Evolutionary conservation across 169 alveolate species (phyloP).

Genomic region (Perkinsus olseni): DNA sequence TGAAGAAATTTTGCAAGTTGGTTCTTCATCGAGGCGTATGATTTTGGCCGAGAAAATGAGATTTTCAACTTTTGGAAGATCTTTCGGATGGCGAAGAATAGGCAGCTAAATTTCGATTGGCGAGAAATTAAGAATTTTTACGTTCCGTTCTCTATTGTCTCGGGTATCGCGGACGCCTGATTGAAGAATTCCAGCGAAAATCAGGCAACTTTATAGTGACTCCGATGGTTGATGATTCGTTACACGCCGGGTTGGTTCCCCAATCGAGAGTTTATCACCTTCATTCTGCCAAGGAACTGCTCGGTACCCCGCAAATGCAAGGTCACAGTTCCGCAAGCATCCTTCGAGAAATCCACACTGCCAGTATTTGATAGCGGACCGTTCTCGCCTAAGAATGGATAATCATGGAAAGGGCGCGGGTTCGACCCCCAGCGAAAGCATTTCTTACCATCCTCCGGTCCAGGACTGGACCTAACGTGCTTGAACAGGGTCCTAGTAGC

Average conservation of each 20-base stretch:
- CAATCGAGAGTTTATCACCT: background rate
- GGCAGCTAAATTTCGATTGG: too few species aligned
- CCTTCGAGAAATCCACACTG: background rate
- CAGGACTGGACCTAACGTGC: background rate
- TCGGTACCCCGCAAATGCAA: background rate
- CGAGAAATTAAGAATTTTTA: too few species aligned
- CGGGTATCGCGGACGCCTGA: background rate
- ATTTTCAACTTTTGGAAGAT: too few species aligned
- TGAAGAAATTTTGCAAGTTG: too few species aligned
- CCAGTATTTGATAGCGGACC: background rate
- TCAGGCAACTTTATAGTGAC: background rate
- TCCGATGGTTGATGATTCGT: background rate
- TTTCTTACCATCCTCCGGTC: background rate
- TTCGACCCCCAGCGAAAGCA: background rate
- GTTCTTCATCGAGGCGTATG: too few species aligned
- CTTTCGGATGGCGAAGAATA: too few species aligned
- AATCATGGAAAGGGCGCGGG: background rate
- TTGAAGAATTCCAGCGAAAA: background rate
- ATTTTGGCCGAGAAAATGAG: too few species aligned
- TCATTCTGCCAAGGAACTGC: background rate
- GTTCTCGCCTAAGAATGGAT: background rate
- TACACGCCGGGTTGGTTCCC: too few species aligned
- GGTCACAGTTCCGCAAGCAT: background rate
- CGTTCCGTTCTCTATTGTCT: too few species aligned
- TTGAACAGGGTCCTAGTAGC: background rate